Conservation (phyloP, 1,139 yeast species). For the Taphrina flavorubra region DNA sequence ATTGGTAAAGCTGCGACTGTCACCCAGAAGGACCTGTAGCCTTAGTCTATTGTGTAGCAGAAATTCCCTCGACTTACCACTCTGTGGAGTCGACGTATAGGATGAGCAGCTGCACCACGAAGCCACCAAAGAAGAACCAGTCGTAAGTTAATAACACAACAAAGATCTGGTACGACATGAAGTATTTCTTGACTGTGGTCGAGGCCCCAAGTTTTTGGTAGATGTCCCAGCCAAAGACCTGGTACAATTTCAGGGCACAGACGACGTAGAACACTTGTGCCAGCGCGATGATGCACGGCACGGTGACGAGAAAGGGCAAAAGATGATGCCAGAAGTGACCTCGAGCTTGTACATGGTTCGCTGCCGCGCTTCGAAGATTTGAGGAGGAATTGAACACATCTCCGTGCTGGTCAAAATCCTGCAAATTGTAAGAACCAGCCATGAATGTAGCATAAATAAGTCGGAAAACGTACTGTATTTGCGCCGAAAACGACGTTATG, state of each 20-base stretch:
- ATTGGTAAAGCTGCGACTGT: conserved; percentile 38
- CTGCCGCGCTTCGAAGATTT: neutral
- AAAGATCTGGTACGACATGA: conserved; percentile 51
- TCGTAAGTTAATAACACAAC: conserved; percentile 46
- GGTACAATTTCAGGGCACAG: conserved; percentile 50
- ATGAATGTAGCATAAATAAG: too few species aligned
- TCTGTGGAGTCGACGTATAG: conserved; percentile 30
- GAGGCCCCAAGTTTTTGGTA: conserved; percentile 63
- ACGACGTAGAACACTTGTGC: conserved; percentile 50
- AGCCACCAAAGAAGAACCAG: conserved; percentile 45
- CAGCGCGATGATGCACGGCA: conserved; percentile 55
- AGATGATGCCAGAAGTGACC: conserved; percentile 44
- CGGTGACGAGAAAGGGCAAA: conserved; percentile 55
- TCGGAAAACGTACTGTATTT: conserved; percentile 12
- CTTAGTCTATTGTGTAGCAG: neutral
- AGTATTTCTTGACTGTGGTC: conserved; percentile 52
- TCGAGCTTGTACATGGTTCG: neutral
- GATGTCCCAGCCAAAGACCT: conserved; percentile 59
- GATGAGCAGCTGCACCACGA: conserved; percentile 35
- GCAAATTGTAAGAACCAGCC: neutral
- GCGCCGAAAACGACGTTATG: conserved; percentile 29
- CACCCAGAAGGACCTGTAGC: conserved; percentile 34
- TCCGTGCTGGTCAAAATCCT: conserved; percentile 14
- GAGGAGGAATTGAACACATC: conserved; percentile 16
- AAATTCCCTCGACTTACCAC: conserved; percentile 24